Conservation (phyloP, 192 early-diverging fungal genomes). For the Coemansia sp. region DNA sequence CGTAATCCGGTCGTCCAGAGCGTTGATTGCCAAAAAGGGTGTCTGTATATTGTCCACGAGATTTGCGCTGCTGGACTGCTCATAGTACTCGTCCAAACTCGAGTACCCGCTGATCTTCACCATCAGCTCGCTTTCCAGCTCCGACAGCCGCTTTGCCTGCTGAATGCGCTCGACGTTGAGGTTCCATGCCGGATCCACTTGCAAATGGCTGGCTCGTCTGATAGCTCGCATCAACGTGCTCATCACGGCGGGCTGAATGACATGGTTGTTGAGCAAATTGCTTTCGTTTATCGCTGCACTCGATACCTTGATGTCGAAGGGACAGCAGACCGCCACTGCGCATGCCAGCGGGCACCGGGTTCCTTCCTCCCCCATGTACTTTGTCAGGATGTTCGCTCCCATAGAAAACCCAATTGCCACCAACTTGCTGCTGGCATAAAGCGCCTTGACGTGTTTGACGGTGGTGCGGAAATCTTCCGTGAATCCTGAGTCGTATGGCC, state of each 20-base stretch:
- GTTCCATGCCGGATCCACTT: constrained; percentile 23
- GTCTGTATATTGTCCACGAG: constrained; percentile 60
- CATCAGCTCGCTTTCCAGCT: constrained; percentile 77
- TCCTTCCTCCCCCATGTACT: constrained; percentile 80
- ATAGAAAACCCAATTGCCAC: constrained; percentile 86
- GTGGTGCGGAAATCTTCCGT: constrained; percentile 66
- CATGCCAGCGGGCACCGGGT: constrained; percentile 64
- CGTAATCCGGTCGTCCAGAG: constrained; percentile 83
- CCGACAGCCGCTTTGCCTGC: constrained; percentile 61
- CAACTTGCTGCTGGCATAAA: constrained; percentile 58
- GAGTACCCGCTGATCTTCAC: constrained; percentile 66
- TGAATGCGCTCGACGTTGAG: constrained; percentile 55
- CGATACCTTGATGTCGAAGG: constrained; percentile 70
- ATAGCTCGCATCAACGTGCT: constrained; percentile 54
- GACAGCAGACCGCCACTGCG: constrained; percentile 78
- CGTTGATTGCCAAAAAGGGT: constrained; percentile 79
- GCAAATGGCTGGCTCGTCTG: constrained; percentile 39
- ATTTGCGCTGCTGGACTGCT: constrained; percentile 56
- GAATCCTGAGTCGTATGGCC: constrained; percentile 73
- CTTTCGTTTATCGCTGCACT: constrained; percentile 48
- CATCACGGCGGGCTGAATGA: constrained; percentile 61
- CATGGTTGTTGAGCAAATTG: constrained; percentile 55
- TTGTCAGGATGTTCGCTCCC: constrained; percentile 88
- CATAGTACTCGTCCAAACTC: constrained; percentile 77
- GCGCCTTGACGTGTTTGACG: constrained; percentile 26